Conservation (phyloP, 2,329 filamentous ascomycete genomes). For the Mycosphaerella sp. region DNA sequence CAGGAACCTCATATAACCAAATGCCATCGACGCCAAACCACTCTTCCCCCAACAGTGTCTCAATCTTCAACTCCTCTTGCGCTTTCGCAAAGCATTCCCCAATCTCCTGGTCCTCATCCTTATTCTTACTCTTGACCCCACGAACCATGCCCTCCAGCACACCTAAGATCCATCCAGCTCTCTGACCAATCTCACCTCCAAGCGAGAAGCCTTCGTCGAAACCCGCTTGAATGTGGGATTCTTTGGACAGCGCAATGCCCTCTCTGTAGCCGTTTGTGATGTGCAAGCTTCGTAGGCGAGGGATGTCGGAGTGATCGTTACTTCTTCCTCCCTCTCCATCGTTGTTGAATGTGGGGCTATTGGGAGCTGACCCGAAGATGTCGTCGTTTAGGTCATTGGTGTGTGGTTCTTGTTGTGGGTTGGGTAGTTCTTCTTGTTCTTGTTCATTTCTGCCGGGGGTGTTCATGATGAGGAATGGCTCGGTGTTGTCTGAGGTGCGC, state of each 20-base stretch:
- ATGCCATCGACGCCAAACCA: slow-evolving; percentile 66
- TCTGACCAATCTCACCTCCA: slow-evolving; percentile 71
- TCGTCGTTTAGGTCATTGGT: slow-evolving; percentile 38
- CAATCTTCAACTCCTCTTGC: slow-evolving; percentile 42
- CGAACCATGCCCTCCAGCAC: slow-evolving; percentile 64
- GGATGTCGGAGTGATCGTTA: slow-evolving; percentile 57
- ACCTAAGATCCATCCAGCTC: slow-evolving; percentile 69
- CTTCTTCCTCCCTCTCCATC: background rate
- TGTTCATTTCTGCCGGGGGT: slow-evolving; percentile 8
- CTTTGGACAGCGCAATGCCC: slow-evolving; percentile 72
- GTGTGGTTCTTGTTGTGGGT: background rate
- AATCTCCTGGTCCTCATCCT: slow-evolving; percentile 2
- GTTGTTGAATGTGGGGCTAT: slow-evolving; percentile 31
- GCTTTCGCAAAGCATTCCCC: slow-evolving; percentile 12
- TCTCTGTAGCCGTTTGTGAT: slow-evolving; percentile 85
- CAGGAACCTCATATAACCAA: slow-evolving; percentile 56
- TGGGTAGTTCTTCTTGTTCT: background rate
- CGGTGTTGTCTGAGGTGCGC: slow-evolving; percentile 11
- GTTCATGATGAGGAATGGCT: slow-evolving; percentile 21
- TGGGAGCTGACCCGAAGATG: slow-evolving; percentile 43
- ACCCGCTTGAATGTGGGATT: slow-evolving; percentile 68
- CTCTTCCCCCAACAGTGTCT: slow-evolving; percentile 57
- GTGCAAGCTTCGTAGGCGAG: slow-evolving; percentile 67
- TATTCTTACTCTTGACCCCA: slow-evolving; percentile 36
- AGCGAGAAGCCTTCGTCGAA: slow-evolving; percentile 89